A percentile compares a stretch with the other conserved stretches of the same genome.
These are phyloP conservation scores for Orbilia quercus DNA, from an alignment of 2,329 filamentous ascomycete species.

Conservation along the genomic window DNA sequence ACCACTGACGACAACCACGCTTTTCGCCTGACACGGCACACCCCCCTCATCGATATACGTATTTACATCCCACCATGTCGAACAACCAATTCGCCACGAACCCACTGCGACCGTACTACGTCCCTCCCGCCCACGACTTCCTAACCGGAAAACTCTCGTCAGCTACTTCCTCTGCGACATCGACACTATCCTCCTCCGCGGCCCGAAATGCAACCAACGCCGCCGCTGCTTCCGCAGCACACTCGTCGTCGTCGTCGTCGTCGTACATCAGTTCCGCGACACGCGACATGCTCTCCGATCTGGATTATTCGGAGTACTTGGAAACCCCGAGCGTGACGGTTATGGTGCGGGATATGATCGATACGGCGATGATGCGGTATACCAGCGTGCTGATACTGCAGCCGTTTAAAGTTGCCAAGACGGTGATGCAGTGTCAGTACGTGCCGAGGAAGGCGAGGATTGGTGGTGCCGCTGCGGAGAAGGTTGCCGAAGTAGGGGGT, in stretches of 20 bases:
- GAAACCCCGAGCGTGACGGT: slow-evolving; percentile 79
- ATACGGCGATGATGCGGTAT: slow-evolving; percentile 92
- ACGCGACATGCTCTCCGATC: slow-evolving; percentile 85
- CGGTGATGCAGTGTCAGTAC: slow-evolving; percentile 74
- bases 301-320: slow-evolving; percentile 91
- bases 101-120: slow-evolving; percentile 77
- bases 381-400: slow-evolving; percentile 87
- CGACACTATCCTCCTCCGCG: slow-evolving; percentile 65
- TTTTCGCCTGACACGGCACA: too few species aligned
- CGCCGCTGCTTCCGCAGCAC: slow-evolving; percentile 58
- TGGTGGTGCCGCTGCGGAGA: slow-evolving; percentile 53
- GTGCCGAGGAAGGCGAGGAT: slow-evolving; percentile 61
- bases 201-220: slow-evolving; percentile 64
- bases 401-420: slow-evolving; percentile 97
- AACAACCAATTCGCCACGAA: slow-evolving; percentile 68
- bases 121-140: slow-evolving; percentile 70
- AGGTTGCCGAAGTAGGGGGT: slow-evolving; percentile 26
- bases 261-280: slow-evolving; percentile 49
- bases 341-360: slow-evolving; percentile 79
- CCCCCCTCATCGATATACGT: slow-evolving; percentile 21
- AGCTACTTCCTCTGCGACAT: slow-evolving; percentile 61
- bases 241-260: slow-evolving; percentile 55
- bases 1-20: neutral
- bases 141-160: slow-evolving; percentile 63
- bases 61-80: slow-evolving; percentile 56